These are phyloP conservation scores for Cucumis sativus DNA, from an alignment of 306 rosid species.

Conservation along the genomic window Cucumber_9930_V3 NC_026658.2:20730501-20731000, in stretches of 20 bases:
- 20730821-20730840: not conserved
- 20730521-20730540: conserved; percentile 32
- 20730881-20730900: too few relatives aligned
- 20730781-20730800: not conserved
- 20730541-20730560: conserved; percentile 20
- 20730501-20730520: conserved; percentile 38
- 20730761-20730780: not conserved
- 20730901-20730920: not conserved
- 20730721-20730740: not conserved
- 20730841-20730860: not conserved
- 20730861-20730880: not conserved
- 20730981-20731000: too few relatives aligned
- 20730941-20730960: not conserved
- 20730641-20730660: conserved; percentile 26
- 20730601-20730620: conserved; percentile 64
- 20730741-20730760: not conserved
- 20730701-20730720: not conserved
- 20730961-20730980: not conserved
- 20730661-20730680: not conserved
- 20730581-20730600: conserved; percentile 68
- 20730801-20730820: conserved; percentile 7
- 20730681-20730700: not conserved
- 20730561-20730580: conserved; percentile 56
- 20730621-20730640: conserved; percentile 85
- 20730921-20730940: not conserved